Percentiles rank a stretch among this genome's conserved stretches.
Conservation (phyloP, 768 basidiomycete species). For the Boletus barrowsii region DNA sequence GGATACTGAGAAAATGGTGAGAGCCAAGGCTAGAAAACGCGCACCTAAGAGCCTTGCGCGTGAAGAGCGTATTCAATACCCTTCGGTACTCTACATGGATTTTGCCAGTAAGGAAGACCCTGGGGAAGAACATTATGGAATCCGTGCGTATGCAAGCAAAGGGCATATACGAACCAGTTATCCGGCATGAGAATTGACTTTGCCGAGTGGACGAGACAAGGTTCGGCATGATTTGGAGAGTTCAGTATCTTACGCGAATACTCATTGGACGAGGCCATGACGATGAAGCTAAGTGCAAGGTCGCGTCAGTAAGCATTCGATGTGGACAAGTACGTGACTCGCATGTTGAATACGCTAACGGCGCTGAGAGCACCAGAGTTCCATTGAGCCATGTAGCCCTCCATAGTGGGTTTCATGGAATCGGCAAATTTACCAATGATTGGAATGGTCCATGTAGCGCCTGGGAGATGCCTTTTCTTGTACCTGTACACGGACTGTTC, state of each 20-base stretch:
- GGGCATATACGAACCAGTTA: conserved; percentile 65
- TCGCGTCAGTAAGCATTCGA: conserved; percentile 6
- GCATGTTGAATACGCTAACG: conserved; percentile 98
- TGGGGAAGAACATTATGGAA: conserved; percentile 26
- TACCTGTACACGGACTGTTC: conserved; percentile 87
- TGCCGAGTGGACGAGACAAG: conserved; percentile 89
- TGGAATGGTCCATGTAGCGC: conserved; percentile 92
- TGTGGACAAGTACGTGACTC: conserved; percentile 24
- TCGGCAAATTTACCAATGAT: conserved; percentile 95
- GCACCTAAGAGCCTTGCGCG: conserved; percentile 87
- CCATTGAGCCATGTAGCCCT: conserved; percentile 92
- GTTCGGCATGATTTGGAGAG: conserved; percentile 88
- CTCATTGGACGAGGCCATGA: conserved; percentile 94
- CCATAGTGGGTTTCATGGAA: conserved; percentile 87
- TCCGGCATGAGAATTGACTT: conserved; percentile 81
- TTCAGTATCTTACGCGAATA: conserved; percentile 94
- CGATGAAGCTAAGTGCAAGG: conserved; percentile 79
- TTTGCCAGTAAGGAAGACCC: conserved; percentile 98
- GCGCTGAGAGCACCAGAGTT: conserved; percentile 83
- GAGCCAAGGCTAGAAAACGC: conserved; percentile 17
- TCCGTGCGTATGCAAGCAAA: not conserved
- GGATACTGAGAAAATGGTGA: not conserved
- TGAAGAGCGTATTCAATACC: conserved; percentile 87
- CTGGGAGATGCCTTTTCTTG: conserved; percentile 88
- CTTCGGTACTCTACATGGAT: conserved; percentile 91